Evolutionary conservation across 1,284 basidiomycete species (phyloP), one percentile per base, ranked within the genome.

Genomic region (Ceratobasidium sp.): DNA sequence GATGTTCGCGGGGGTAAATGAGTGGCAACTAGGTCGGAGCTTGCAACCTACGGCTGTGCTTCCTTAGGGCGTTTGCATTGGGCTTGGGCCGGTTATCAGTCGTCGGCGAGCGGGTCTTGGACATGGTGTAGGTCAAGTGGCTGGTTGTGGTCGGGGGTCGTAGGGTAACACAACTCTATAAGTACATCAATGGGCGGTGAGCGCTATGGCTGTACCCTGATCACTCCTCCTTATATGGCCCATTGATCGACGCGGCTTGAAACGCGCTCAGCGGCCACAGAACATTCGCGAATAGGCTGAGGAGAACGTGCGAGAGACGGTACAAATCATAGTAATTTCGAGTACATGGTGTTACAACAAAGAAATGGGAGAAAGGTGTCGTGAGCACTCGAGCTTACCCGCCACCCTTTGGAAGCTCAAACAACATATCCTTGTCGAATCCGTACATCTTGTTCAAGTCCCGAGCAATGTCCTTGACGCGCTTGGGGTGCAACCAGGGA

Each of bases 391-490:
- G 37, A 44, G n/a, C 62, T 65, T 29, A 65, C 43, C 15, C 62
- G 22, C 8, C 34, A 29, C 22, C 40, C 37, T 57, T 44, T 25
- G 22, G 34, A 22, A 25, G 54, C 8, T 52, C 57, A 34, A 22
- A 15, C n/a, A 73, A 37, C 69, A 59, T 73, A 0, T 49, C 40
- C 59, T 59, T 57, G 44, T 73, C 69, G 52, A 73, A 73, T 13
- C 69, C 69, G n/a, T 73, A 73, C 56, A 73, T 62, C 56, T 73
- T 73, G 22, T 52, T 25, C 25, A 73, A 44, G 37, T 73, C 69
- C 7, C 69, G 69, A 25, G 69, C 69, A 62, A 73, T 73, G 40
- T 37, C 69, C n/a, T 73, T 73, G 69, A 73, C 69, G 11, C 69
- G 69, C 57, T 73, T 73, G 69, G 69, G 69, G 22, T 73, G 4